Percentiles rank a stretch among this genome's conserved stretches.
These are phyloP conservation scores for Spizellomyces punctatus DNA, from an alignment of 192 early-diverging fungal species.

Conservation along the genomic window DNA sequence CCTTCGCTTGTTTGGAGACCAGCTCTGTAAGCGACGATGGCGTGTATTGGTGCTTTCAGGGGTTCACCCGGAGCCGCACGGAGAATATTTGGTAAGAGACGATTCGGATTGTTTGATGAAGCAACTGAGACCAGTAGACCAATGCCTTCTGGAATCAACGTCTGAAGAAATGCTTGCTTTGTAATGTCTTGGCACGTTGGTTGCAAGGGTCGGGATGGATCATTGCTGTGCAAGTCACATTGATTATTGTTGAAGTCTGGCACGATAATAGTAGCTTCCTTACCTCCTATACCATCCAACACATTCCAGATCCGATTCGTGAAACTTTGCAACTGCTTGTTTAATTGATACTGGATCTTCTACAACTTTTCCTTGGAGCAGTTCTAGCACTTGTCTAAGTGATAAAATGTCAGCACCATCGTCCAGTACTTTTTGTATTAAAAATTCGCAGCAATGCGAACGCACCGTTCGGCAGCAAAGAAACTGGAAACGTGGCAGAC, in stretches of 20 bases:
- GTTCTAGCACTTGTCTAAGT: conserved; percentile 16
- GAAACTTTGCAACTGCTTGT: conserved; percentile 21
- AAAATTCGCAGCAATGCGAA: not conserved
- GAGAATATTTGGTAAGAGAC: conserved; percentile 11
- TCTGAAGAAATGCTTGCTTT: conserved; percentile 32
- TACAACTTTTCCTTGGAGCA: conserved; percentile 8
- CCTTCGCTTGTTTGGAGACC: conserved; percentile 12
- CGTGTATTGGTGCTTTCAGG: conserved; percentile 23
- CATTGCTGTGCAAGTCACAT: conserved; percentile 11
- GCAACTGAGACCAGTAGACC: conserved; percentile 22
- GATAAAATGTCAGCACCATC: not conserved
- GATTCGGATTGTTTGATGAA: conserved; percentile 33
- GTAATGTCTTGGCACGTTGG: conserved; percentile 29
- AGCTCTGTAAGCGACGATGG: conserved; percentile 20
- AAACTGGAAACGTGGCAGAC: conserved; percentile 28
- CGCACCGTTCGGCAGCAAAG: conserved; percentile 7
- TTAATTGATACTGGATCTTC: conserved; percentile 23
- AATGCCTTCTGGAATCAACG: conserved; percentile 22
- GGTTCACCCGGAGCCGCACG: conserved; percentile 11
- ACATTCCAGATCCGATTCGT: conserved; percentile 26
- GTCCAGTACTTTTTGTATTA: not conserved
- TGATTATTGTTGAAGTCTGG: not conserved
- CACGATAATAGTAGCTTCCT: not conserved
- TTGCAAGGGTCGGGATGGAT: conserved; percentile 21
- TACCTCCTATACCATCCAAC: conserved; percentile 39